Evolutionary conservation across 2,329 filamentous ascomycete genomes (phyloP).

Genomic region (Phaeophleospora eucalypticola): DNA sequence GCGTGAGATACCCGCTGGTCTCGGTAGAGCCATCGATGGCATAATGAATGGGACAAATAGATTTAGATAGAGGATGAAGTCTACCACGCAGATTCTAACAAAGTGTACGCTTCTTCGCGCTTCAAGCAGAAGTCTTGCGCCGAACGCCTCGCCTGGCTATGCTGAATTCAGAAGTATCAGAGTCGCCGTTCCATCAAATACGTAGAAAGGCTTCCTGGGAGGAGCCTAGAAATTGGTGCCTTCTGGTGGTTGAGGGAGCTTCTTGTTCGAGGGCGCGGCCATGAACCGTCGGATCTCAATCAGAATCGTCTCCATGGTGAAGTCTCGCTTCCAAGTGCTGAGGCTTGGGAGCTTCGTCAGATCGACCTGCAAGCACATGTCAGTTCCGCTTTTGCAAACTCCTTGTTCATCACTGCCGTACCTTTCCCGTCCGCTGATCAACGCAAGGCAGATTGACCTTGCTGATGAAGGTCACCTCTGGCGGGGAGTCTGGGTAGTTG

Average conservation of each 20-base stretch:
- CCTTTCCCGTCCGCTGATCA: conserved; percentile 70
- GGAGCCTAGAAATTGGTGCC: conserved; percentile 54
- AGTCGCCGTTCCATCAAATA: too few species aligned
- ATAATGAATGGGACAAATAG: background rate
- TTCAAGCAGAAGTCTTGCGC: too few species aligned
- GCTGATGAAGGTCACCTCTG: conserved; percentile 86
- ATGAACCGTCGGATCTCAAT: conserved; percentile 86
- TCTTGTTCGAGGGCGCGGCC: conserved; percentile 88
- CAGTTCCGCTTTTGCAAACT: background rate
- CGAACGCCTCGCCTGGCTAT: conserved; percentile 13
- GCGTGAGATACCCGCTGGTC: background rate
- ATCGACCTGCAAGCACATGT: conserved; percentile 60
- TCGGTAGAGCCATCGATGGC: too few species aligned
- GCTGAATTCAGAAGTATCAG: conserved; percentile 5
- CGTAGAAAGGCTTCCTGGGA: background rate
- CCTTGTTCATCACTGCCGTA: conserved; percentile 32
- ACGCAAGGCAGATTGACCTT: conserved; percentile 97
- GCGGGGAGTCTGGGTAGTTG: conserved; percentile 83
- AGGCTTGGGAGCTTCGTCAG: conserved; percentile 78
- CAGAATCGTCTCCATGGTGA: conserved; percentile 90
- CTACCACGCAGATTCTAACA: too few species aligned
- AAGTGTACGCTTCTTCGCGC: too few species aligned
- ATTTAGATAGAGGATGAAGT: conserved; percentile 1
- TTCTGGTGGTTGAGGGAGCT: conserved; percentile 88
- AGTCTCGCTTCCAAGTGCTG: conserved; percentile 84